Evolutionary conservation across 192 early-diverging fungal species (phyloP).

Genomic region (Coemansia brasiliensis): DNA sequence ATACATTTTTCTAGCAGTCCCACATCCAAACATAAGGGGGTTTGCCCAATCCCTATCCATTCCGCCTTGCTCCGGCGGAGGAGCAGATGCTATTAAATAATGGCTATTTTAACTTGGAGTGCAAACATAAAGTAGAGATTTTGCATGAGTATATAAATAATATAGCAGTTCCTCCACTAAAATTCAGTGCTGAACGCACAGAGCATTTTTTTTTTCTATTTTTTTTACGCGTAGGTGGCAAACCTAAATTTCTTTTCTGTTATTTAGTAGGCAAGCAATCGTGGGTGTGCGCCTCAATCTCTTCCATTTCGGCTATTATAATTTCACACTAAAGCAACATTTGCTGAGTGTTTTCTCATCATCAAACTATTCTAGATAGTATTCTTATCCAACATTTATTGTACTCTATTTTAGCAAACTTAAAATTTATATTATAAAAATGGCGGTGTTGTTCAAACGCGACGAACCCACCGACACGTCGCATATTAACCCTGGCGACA

Average conservation of each 20-base stretch:
- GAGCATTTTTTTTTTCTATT: not conserved
- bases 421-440: slow-evolving; percentile 3
- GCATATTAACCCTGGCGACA: slow-evolving; percentile 56
- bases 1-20: not conserved
- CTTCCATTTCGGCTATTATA: not conserved
- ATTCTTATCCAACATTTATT: not conserved
- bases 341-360: not conserved
- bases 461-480: slow-evolving; percentile 25
- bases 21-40: not conserved
- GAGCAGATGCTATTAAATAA: no score
- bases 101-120: no score
- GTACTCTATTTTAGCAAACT: not conserved
- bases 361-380: not conserved
- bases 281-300: slow-evolving; percentile 3
- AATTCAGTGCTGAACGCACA: not conserved
- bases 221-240: not conserved
- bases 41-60: slow-evolving; percentile 9
- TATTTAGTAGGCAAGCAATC: not conserved
- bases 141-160: not conserved
- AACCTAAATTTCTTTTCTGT: not conserved
- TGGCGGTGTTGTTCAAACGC: slow-evolving; percentile 15
- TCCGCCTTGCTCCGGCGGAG: not conserved
- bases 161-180: not conserved
- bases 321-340: not conserved
- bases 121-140: not conserved